Base-by-base conservation (phyloP, 2,329 filamentous ascomycete genomes). In the Penicillium sp. region DNA sequence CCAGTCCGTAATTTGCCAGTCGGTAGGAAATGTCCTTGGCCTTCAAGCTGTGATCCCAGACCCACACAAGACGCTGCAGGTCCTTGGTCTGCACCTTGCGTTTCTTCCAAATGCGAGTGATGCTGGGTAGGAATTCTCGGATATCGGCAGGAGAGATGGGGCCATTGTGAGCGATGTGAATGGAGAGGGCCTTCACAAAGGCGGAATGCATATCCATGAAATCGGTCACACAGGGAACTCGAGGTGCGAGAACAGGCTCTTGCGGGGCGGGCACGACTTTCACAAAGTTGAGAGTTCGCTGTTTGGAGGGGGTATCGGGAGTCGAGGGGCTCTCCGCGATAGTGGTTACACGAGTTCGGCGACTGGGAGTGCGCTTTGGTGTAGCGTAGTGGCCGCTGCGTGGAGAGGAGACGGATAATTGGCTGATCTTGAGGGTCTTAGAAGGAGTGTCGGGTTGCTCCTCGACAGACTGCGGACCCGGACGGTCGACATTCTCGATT, bases 61-160 rank as follows among this genome's bases (percentile, higher is more conserved):
- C 75, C 49, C 87, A 88, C 23, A 93, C 73, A 61, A 88, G 84
- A 59, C 84, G 81, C 60, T 85, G 85, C 48, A 92, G 78, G 66
- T 93, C 89, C 42, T 86, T 83, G 0, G 83, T 75, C 0, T 80
- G 83, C 16, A 92, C 88, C 55, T 81, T 81, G 31, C 88, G 82
- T 75, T 89, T 91, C 58, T 88, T 88, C 89, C 89, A 93, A 37
- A 87, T 78, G 62, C 85, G 83, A 13, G 88, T 84, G 42, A 91
- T 79, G 55, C 86, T 81, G 10, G 85, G 85, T 33, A 83, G 80
- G 35, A 92, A 79, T 29, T 80, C 77, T 35, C 81, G 78, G 45
- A 92, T 72, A 66, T 91, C 88, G 25, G 87, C 83, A 0, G 90
- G 87, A 0, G 84, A 80, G 47, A 81, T 78, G 29, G 78, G 76